Conservation (phyloP, 2,329 filamentous ascomycete species). For the Penicillium psychrosexuale region DNA sequence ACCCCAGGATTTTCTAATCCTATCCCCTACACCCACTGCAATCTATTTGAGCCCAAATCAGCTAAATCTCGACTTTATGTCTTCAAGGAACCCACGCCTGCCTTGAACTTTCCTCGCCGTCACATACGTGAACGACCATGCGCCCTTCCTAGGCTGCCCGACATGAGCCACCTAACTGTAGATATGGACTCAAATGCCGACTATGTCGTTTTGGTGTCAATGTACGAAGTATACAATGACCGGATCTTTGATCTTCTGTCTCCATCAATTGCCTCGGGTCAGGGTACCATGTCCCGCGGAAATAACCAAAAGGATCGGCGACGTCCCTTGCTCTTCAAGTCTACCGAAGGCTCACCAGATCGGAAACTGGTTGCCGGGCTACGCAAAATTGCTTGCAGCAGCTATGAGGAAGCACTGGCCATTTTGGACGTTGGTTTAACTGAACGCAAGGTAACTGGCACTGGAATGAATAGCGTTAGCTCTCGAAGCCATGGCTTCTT, state of each 20-base stretch:
- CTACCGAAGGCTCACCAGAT: conserved; percentile 81
- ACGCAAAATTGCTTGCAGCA: conserved; percentile 83
- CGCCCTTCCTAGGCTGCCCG: conserved; percentile 69
- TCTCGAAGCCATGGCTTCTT: conserved; percentile 96
- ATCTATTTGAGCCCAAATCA: conserved; percentile 25
- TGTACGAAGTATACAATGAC: conserved; percentile 99
- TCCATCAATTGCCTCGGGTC: conserved; percentile 45
- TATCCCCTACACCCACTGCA: conserved; percentile 28
- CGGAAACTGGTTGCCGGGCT: conserved; percentile 93
- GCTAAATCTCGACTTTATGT: conserved; percentile 40
- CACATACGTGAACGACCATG: conserved; percentile 66
- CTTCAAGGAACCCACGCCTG: conserved; percentile 56
- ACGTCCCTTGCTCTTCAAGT: conserved; percentile 86
- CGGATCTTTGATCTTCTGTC: conserved; percentile 91
- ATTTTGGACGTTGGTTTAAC: conserved; percentile 86
- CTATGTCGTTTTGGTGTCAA: conserved; percentile 86
- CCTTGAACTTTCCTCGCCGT: conserved; percentile 55
- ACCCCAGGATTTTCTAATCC: conserved; percentile 16
- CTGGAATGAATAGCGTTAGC: conserved; percentile 87
- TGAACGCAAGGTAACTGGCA: conserved; percentile 83
- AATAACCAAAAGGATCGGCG: conserved; percentile 66
- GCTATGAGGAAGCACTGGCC: conserved; percentile 77
- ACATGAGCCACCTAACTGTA: conserved; percentile 68
- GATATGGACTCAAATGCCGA: conserved; percentile 67
- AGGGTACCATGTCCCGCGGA: conserved; percentile 40